These are phyloP conservation scores for Heritiera fomes DNA, from an alignment of 345 rosid genomes.

Conservation along the genomic window DNA sequence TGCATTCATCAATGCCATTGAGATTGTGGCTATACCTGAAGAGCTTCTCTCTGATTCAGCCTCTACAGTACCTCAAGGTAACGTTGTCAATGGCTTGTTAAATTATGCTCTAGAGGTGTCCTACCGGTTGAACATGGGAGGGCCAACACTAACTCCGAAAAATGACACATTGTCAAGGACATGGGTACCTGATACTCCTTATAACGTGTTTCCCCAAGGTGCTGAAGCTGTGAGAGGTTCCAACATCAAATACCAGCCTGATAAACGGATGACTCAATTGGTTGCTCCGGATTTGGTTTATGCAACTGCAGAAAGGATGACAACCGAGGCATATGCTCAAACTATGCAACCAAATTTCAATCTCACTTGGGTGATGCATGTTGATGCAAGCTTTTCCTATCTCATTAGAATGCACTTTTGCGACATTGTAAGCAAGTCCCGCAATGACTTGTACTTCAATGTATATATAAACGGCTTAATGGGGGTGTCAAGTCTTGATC, in stretches of 20 bases:
- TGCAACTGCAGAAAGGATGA: constrained; percentile 54
- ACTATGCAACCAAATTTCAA: constrained; percentile 59
- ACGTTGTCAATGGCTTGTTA: constrained; percentile 49
- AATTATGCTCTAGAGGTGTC: constrained; percentile 51
- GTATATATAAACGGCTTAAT: constrained; percentile 58
- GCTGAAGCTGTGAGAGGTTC: constrained; percentile 33
- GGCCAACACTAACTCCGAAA: constrained; percentile 45
- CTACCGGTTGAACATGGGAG: constrained; percentile 73
- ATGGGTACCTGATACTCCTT: constrained; percentile 60
- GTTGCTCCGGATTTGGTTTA: constrained; percentile 67
- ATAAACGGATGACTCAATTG: constrained; percentile 40
- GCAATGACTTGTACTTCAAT: constrained; percentile 60
- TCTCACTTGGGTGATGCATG: constrained; percentile 65
- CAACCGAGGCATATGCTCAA: constrained; percentile 35
- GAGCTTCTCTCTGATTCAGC: constrained; percentile 59
- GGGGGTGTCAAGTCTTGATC: constrained; percentile 51
- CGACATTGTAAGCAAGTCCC: constrained; percentile 73
- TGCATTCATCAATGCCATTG: constrained; percentile 76
- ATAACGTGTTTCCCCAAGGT: constrained; percentile 60
- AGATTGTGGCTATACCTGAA: constrained; percentile 65
- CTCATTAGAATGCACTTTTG: constrained; percentile 74
- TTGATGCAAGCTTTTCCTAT: constrained; percentile 59
- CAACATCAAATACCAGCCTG: constrained; percentile 46
- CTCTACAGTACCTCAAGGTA: constrained; percentile 45
- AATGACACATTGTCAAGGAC: constrained; percentile 65